phyloP scores from a whole-genome alignment of 306 rosid species.

The Cucurbita maxima region DNA sequence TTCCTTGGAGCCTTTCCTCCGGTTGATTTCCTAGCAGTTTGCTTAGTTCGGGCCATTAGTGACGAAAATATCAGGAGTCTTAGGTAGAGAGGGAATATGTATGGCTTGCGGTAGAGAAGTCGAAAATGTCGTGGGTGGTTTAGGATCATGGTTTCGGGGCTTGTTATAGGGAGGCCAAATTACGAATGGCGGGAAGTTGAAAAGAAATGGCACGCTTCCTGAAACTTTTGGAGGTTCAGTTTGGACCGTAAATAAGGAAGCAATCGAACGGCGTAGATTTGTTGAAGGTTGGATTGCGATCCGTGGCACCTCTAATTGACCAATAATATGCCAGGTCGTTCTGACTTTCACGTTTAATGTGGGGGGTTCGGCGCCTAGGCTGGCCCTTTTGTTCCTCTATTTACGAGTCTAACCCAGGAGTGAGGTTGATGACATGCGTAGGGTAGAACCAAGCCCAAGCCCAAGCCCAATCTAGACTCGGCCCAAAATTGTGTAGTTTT shows the following conservation, averaged over 20 bases:
- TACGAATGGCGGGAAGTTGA: background rate
- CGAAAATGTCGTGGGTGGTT: too few relatives aligned
- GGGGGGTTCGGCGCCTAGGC: too few relatives aligned
- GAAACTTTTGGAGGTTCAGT: background rate
- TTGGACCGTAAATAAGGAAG: background rate
- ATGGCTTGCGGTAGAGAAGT: too few relatives aligned
- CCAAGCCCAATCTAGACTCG: too few relatives aligned
- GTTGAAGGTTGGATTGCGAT: background rate
- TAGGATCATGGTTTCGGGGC: background rate
- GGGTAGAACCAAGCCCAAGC: too few relatives aligned
- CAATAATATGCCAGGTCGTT: background rate
- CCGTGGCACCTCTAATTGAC: background rate
- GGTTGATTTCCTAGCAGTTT: background rate
- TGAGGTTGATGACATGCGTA: too few relatives aligned
- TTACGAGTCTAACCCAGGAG: too few relatives aligned
- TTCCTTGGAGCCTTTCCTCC: constrained; percentile 5
- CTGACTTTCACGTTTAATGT: background rate
- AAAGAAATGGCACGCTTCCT: background rate
- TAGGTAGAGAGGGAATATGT: background rate
- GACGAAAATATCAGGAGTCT: background rate
- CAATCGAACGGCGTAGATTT: background rate
- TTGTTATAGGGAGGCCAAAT: background rate
- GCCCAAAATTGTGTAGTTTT: too few relatives aligned
- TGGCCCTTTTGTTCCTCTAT: background rate
- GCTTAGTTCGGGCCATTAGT: background rate